Conservation (phyloP, 1,284 basidiomycete genomes). For the Boletellus deceptivus region DNA sequence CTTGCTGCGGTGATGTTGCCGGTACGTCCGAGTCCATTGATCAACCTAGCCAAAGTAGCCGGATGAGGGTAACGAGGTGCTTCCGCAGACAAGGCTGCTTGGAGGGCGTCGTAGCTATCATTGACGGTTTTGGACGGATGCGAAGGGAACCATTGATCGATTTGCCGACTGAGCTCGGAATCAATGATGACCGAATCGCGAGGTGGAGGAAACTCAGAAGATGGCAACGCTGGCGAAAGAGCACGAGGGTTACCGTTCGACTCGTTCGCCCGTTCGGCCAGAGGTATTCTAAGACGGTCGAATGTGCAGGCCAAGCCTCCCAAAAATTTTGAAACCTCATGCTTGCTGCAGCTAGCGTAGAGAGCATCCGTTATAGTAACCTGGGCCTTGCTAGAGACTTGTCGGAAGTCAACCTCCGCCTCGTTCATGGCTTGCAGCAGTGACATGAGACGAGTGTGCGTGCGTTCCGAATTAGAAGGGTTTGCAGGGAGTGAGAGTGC, state of each 20-base stretch:
- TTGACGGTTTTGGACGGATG: slow-evolving; percentile 30
- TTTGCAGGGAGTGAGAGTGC: slow-evolving; percentile 23
- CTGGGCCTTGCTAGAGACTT: slow-evolving; percentile 20
- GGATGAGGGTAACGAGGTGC: slow-evolving; percentile 49
- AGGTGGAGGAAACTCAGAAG: slow-evolving; percentile 15
- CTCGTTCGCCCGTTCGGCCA: slow-evolving; percentile 18
- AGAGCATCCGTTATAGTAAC: slow-evolving; percentile 26
- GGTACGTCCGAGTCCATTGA: slow-evolving; percentile 65
- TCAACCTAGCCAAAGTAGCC: slow-evolving; percentile 57
- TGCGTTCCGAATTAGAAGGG: slow-evolving; percentile 1
- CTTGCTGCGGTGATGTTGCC: slow-evolving; percentile 61
- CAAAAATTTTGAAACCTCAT: slow-evolving; percentile 28
- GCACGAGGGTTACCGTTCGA: slow-evolving; percentile 6
- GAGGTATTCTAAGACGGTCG: slow-evolving; percentile 20
- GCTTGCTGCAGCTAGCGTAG: slow-evolving; percentile 18
- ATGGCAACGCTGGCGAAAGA: slow-evolving; percentile 9
- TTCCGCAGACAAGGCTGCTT: slow-evolving; percentile 34
- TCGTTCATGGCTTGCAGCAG: slow-evolving; percentile 25
- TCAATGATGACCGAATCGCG: slow-evolving; percentile 21
- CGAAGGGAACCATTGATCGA: slow-evolving; percentile 42
- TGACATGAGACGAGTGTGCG: slow-evolving; percentile 21
- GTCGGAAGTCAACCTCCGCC: slow-evolving; percentile 15
- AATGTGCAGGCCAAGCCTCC: slow-evolving; percentile 19
- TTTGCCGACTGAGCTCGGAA: slow-evolving; percentile 34
- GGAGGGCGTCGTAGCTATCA: slow-evolving; percentile 40